Conservation (phyloP, 129 eudicot genomes). For the Lactuca saligna region DNA sequence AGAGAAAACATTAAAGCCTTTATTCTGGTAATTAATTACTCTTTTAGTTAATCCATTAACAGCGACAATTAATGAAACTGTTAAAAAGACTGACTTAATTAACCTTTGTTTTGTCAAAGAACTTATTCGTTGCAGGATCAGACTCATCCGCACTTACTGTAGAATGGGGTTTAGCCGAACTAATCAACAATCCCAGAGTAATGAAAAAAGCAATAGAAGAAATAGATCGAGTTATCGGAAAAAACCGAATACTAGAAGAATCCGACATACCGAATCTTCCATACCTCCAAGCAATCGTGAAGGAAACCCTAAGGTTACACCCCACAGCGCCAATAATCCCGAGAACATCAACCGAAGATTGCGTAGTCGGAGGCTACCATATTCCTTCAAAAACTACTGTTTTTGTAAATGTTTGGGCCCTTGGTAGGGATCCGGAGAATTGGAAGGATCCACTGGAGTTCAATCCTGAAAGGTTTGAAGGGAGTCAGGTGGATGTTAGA, state of each 20-base stretch:
- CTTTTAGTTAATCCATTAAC: neutral
- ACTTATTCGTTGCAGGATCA: conserved; percentile 67
- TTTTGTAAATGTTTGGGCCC: conserved; percentile 61
- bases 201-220: conserved; percentile 46
- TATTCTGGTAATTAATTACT: conserved; percentile 45
- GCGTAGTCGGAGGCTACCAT: conserved; percentile 43
- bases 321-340: conserved; percentile 60
- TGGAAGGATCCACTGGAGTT: conserved; percentile 59
- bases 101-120: conserved; percentile 31
- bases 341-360: conserved; percentile 48
- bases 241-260: conserved; percentile 46
- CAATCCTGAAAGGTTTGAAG: conserved; percentile 49
- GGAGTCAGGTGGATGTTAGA: conserved; percentile 52
- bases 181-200: conserved; percentile 62
- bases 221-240: conserved; percentile 51
- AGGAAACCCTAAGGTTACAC: conserved; percentile 66
- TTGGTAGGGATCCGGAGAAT: conserved; percentile 44
- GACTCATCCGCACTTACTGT: conserved; percentile 63
- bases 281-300: conserved; percentile 68
- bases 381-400: conserved; percentile 50
- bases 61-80: neutral
- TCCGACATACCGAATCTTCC: conserved; percentile 64
- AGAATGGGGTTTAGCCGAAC: conserved; percentile 74
- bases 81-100: neutral
- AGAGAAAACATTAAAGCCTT: conserved; percentile 68